Evolutionary conservation across 2,329 filamentous ascomycete species (phyloP).

Genomic region (Canariomyces notabilis): DNA sequence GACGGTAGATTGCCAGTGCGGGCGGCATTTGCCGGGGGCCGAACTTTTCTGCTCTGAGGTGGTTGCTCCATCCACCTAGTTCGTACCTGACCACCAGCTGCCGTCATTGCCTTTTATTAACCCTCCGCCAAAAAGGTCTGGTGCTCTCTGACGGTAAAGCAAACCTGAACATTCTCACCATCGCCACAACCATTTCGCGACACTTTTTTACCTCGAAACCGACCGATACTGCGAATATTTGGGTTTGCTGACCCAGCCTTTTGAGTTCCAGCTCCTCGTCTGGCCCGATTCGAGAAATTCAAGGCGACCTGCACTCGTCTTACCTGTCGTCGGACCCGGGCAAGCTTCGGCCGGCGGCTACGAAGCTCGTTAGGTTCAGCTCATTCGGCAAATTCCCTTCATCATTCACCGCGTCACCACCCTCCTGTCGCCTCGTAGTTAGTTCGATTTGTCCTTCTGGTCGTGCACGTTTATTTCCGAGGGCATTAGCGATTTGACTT

Average conservation of each 20-base stretch:
- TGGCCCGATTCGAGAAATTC: slow-evolving; percentile 11
- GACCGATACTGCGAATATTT: slow-evolving; percentile 1
- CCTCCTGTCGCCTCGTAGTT: not conserved
- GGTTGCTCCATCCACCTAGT: too few species aligned
- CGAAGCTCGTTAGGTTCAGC: too few species aligned
- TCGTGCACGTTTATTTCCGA: too few species aligned
- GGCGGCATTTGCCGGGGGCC: slow-evolving; percentile 22
- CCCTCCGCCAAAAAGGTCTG: slow-evolving; percentile 21
- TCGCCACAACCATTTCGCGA: slow-evolving; percentile 7
- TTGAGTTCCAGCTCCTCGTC: not conserved
- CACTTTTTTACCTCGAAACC: slow-evolving; percentile 12
- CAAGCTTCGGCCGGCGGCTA: slow-evolving; percentile 15
- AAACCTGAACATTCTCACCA: slow-evolving; percentile 12
- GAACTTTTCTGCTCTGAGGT: slow-evolving; percentile 23
- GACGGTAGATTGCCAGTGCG: slow-evolving; percentile 2
- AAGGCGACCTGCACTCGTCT: slow-evolving; percentile 29
- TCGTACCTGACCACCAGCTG: slow-evolving; percentile 26
- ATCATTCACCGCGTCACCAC: not conserved
- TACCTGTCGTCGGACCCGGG: slow-evolving; percentile 18
- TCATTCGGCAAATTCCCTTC: slow-evolving; percentile 2
- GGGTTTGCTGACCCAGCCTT: not conserved
- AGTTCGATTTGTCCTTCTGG: too few species aligned
- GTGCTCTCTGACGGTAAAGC: slow-evolving; percentile 15
- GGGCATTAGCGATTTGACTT: not conserved
- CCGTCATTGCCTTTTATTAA: slow-evolving; percentile 23